phyloP scores from a whole-genome alignment of 2,329 filamentous ascomycete species.

The Sarocladiaceae sp. region DNA sequence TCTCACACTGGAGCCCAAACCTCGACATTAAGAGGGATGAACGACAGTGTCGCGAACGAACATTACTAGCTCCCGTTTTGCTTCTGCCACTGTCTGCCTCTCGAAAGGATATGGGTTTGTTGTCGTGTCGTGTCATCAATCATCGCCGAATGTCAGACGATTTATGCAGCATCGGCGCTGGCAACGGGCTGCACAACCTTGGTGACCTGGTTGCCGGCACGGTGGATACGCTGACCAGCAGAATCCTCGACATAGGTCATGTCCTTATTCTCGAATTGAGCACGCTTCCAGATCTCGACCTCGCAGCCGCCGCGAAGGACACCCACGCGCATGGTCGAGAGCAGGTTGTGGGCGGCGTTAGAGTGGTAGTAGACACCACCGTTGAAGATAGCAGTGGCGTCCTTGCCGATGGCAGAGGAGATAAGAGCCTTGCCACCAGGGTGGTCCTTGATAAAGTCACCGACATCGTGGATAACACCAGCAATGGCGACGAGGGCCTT shows the following conservation, averaged over 20 bases:
- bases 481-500: slow-evolving; percentile 71
- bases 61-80: neutral
- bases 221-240: slow-evolving; percentile 73
- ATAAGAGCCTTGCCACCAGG: slow-evolving; percentile 89
- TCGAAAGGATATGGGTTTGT: slow-evolving; percentile 2
- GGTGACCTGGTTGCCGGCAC: slow-evolving; percentile 80
- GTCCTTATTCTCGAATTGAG: slow-evolving; percentile 79
- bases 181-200: slow-evolving; percentile 73
- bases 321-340: slow-evolving; percentile 82
- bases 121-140: slow-evolving; percentile 5
- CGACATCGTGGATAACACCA: slow-evolving; percentile 80
- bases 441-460: slow-evolving; percentile 80
- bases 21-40: too few species aligned
- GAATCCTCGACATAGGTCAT: slow-evolving; percentile 74
- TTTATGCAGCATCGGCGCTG: slow-evolving; percentile 75
- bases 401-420: slow-evolving; percentile 74
- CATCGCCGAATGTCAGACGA: neutral
- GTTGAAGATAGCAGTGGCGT: slow-evolving; percentile 87
- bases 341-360: slow-evolving; percentile 82
- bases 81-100: neutral
- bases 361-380: slow-evolving; percentile 86
- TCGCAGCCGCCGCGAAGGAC: slow-evolving; percentile 82
- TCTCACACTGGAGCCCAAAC: too few species aligned
- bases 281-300: slow-evolving; percentile 89
- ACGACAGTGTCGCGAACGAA: too few species aligned